phyloP scores from a whole-genome alignment of 306 rosid genomes.

The Inga leiocalycina region DNA sequence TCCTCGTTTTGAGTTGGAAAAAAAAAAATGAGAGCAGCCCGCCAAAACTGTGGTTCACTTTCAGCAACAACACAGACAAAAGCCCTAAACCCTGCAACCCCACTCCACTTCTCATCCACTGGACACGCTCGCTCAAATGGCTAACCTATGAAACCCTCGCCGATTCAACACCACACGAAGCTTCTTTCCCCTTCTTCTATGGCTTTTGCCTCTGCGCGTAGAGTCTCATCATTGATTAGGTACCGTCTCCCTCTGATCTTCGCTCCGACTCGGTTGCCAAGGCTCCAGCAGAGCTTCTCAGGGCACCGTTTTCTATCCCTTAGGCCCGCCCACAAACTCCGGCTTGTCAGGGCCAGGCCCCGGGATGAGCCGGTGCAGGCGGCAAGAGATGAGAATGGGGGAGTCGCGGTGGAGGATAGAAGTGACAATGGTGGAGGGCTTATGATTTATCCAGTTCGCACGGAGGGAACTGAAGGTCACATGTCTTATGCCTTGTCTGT shows the following conservation, averaged over 20 bases:
- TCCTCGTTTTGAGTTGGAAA: background rate
- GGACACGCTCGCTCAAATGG: background rate
- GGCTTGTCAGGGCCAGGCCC: conserved; percentile 33
- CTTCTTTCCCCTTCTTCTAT: conserved; percentile 39
- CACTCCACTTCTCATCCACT: background rate
- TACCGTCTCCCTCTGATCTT: conserved; percentile 38
- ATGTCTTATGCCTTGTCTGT: conserved; percentile 96
- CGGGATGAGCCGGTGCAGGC: conserved; percentile 43
- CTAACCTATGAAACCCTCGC: conserved; percentile 31
- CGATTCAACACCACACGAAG: background rate
- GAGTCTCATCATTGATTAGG: conserved; percentile 62
- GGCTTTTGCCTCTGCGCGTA: conserved; percentile 70
- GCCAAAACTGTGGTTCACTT: background rate
- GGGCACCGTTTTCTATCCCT: conserved; percentile 66
- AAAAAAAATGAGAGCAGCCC: background rate
- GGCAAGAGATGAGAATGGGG: conserved; percentile 49
- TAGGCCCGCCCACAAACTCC: conserved; percentile 22
- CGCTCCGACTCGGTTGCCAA: conserved; percentile 33
- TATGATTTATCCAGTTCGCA: conserved; percentile 62
- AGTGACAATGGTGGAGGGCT: conserved; percentile 52
- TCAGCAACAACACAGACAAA: background rate
- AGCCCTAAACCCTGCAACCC: conserved; percentile 18
- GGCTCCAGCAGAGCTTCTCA: conserved; percentile 45
- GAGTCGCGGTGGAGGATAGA: conserved; percentile 45
- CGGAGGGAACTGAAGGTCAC: conserved; percentile 87